Percentiles rank a stretch among this genome's conserved stretches.
These are phyloP conservation scores for Barnettozyma sp. DNA, from an alignment of 805 yeast species.

Conservation along the genomic window DNA sequence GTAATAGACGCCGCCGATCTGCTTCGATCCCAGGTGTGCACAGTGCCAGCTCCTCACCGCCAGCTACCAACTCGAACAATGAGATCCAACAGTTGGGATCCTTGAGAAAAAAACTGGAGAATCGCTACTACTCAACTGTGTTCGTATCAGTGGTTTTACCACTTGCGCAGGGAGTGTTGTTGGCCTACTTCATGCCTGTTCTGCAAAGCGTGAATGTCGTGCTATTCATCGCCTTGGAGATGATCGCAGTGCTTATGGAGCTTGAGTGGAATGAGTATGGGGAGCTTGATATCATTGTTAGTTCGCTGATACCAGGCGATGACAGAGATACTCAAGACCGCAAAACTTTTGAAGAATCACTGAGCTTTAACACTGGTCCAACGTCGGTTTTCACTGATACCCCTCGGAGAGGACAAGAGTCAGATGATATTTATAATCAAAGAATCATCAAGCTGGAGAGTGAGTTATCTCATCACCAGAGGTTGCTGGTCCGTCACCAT, in stretches of 20 bases:
- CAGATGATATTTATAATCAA: not conserved
- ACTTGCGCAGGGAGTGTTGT: not conserved
- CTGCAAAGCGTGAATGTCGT: slow-evolving; percentile 1
- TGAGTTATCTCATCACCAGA: slow-evolving; percentile 1
- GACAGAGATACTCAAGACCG: not conserved
- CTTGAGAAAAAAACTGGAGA: not conserved
- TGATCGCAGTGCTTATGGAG: slow-evolving; percentile 1
- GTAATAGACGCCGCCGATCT: not conserved
- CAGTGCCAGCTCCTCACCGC: too few species aligned
- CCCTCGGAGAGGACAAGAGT: not conserved
- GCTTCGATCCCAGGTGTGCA: not conserved
- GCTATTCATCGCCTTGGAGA: slow-evolving; percentile 1
- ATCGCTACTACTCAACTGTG: not conserved
- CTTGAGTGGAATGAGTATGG: slow-evolving; percentile 1
- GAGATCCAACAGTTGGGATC: not conserved
- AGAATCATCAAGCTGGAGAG: not conserved
- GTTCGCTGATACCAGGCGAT: not conserved
- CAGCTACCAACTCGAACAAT: not conserved
- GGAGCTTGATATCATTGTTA: not conserved
- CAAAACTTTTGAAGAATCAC: not conserved
- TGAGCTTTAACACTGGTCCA: not conserved
- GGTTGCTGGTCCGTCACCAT: not conserved
- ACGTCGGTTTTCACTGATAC: not conserved
- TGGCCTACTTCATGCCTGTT: not conserved
- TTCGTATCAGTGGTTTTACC: not conserved